Evolutionary conservation across 2,329 filamentous ascomycete genomes (phyloP).

Genomic region (Chaetomium sp.): DNA sequence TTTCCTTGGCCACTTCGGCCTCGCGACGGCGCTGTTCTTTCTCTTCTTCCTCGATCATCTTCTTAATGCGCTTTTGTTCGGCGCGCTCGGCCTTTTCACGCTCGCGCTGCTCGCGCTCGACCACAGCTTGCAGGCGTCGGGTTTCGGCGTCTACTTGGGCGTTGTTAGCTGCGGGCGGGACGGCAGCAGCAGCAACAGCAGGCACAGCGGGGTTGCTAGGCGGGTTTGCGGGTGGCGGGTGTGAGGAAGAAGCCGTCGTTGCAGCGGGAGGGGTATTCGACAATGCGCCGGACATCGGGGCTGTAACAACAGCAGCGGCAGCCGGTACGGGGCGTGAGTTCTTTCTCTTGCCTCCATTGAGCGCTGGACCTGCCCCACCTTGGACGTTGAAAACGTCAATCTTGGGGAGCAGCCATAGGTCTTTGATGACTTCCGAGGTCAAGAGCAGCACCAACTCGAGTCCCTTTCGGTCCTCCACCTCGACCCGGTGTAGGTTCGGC

Average conservation of each 20-base stretch:
- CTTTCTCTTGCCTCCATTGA: constrained; percentile 31
- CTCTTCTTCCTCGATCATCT: constrained; percentile 61
- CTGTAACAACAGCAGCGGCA: constrained; percentile 20
- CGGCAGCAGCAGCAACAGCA: background rate
- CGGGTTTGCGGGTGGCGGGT: constrained; percentile 40
- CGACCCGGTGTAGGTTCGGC: constrained; percentile 81
- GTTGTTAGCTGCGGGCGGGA: constrained; percentile 19
- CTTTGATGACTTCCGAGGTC: constrained; percentile 57
- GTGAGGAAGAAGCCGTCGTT: constrained; percentile 34
- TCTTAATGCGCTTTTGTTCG: constrained; percentile 53
- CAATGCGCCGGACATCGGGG: constrained; percentile 38
- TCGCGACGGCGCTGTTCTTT: constrained; percentile 50
- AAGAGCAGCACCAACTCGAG: constrained; percentile 74
- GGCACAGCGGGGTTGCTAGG: constrained; percentile 35
- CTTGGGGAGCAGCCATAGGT: constrained; percentile 58
- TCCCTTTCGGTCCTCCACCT: constrained; percentile 90
- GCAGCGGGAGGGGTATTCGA: constrained; percentile 25
- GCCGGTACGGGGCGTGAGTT: constrained; percentile 37
- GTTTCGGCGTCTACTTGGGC: constrained; percentile 67
- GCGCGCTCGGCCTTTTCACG: constrained; percentile 49
- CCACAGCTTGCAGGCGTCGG: constrained; percentile 56
- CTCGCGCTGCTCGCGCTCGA: constrained; percentile 45
- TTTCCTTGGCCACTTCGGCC: constrained; percentile 67
- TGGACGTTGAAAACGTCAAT: constrained; percentile 74
- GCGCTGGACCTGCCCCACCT: constrained; percentile 35